These are phyloP conservation scores for Microsporum audouinii DNA, from an alignment of 2,329 filamentous ascomycete species.

Conservation along the genomic window DNA sequence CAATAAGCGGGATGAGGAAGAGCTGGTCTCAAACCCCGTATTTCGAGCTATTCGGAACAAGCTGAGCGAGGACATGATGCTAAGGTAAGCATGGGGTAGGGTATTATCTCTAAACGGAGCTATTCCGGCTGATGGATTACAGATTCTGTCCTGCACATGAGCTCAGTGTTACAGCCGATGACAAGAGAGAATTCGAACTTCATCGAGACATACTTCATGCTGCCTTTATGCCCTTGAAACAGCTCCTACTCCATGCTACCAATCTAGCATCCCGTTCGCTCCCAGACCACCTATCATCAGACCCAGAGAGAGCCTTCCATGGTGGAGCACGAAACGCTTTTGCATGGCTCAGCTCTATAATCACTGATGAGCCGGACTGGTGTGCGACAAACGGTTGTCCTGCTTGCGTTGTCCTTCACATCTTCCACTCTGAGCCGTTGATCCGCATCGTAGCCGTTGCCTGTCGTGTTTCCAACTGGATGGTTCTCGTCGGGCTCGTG, in stretches of 20 bases:
- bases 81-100: not conserved
- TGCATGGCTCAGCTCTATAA: constrained; percentile 48
- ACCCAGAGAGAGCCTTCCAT: constrained; percentile 47
- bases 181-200: constrained; percentile 33
- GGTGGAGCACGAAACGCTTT: constrained; percentile 47
- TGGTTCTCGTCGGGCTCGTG: constrained; percentile 20
- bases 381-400: constrained; percentile 47
- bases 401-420: constrained; percentile 33
- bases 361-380: constrained; percentile 48
- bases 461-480: constrained; percentile 29
- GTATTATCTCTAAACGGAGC: not conserved
- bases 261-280: constrained; percentile 41
- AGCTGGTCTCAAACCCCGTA: constrained; percentile 26
- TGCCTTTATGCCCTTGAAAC: constrained; percentile 46
- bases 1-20: constrained; percentile 21
- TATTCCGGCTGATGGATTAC: not conserved
- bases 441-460: constrained; percentile 35
- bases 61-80: constrained; percentile 11
- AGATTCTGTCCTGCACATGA: constrained; percentile 30
- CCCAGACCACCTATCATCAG: constrained; percentile 37
- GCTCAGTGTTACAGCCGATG: constrained; percentile 21
- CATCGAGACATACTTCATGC: constrained; percentile 50
- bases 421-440: constrained; percentile 35
- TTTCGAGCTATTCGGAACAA: constrained; percentile 26
- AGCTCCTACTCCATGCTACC: constrained; percentile 46